Evolutionary conservation across 2,329 filamentous ascomycete genomes (phyloP).

Genomic region (Neonectria coccinea): DNA sequence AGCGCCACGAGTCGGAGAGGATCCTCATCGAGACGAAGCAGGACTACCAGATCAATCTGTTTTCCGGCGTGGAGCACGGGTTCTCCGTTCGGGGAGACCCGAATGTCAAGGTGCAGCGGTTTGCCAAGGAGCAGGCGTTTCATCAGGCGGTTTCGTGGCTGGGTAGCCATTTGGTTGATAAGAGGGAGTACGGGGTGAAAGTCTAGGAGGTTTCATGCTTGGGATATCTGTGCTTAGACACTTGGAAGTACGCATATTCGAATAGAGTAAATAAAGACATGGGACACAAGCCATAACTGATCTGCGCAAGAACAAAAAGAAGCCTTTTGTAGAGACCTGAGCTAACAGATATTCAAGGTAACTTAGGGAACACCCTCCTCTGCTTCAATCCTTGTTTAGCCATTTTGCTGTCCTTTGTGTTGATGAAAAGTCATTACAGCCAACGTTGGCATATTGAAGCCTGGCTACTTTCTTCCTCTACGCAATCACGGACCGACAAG

Average conservation of each 20-base stretch:
- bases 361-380: neutral
- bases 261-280: neutral
- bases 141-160: conserved; percentile 84
- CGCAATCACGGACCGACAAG: no score
- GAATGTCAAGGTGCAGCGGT: conserved; percentile 68
- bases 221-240: neutral
- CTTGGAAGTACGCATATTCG: neutral
- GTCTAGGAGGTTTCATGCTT: neutral
- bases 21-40: conserved; percentile 66
- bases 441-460: no score
- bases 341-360: no score
- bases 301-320: neutral
- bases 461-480: no score
- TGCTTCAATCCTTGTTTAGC: neutral
- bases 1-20: conserved; percentile 73
- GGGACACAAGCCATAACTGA: neutral
- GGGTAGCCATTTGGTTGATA: conserved; percentile 23
- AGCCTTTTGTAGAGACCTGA: neutral
- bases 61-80: conserved; percentile 77
- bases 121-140: conserved; percentile 85
- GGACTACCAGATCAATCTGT: conserved; percentile 83
- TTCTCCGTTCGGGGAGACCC: conserved; percentile 78
- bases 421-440: no score
- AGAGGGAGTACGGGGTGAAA: neutral
- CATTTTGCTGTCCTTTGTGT: no score